Evolutionary conservation across 2,329 filamentous ascomycete genomes (phyloP).

Genomic region (Hypoxylon sp.): DNA sequence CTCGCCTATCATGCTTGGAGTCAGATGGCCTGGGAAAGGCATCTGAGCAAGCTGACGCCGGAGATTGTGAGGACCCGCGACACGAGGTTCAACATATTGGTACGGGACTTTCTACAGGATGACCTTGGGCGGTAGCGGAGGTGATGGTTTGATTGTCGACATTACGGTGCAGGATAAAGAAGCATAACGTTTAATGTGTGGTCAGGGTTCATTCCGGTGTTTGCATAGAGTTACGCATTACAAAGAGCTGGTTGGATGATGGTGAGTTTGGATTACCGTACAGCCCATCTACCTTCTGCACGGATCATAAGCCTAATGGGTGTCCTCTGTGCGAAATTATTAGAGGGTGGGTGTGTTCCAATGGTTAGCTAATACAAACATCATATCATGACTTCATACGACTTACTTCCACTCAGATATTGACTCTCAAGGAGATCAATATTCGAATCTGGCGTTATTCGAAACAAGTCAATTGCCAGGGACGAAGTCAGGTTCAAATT

Average conservation of each 20-base stretch:
- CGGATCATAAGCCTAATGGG: conserved; percentile 3
- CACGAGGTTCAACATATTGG: conserved; percentile 58
- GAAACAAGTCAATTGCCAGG: no score
- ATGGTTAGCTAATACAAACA: neutral
- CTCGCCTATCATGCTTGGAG: conserved; percentile 59
- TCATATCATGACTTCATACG: neutral
- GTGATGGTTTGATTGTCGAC: conserved; percentile 2
- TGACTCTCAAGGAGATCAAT: no score
- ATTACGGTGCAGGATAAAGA: conserved; percentile 1
- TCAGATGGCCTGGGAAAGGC: conserved; percentile 56
- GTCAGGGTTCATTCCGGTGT: conserved; percentile 4
- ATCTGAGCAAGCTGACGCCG: conserved; percentile 55
- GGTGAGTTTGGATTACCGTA: conserved; percentile 17
- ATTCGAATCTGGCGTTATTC: no score
- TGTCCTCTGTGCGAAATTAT: neutral
- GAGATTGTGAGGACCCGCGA: conserved; percentile 53
- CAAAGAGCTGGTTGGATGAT: conserved; percentile 7
- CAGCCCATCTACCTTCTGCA: neutral
- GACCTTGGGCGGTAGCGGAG: conserved; percentile 40
- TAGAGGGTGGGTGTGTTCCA: neutral
- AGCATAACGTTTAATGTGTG: conserved; percentile 25
- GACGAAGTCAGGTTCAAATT: no score
- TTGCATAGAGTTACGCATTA: conserved; percentile 26
- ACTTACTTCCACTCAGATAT: no score
- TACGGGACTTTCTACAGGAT: conserved; percentile 53